Evolutionary conservation across 2,329 filamentous ascomycete species (phyloP).

Genomic region (Didymella lethalis): DNA sequence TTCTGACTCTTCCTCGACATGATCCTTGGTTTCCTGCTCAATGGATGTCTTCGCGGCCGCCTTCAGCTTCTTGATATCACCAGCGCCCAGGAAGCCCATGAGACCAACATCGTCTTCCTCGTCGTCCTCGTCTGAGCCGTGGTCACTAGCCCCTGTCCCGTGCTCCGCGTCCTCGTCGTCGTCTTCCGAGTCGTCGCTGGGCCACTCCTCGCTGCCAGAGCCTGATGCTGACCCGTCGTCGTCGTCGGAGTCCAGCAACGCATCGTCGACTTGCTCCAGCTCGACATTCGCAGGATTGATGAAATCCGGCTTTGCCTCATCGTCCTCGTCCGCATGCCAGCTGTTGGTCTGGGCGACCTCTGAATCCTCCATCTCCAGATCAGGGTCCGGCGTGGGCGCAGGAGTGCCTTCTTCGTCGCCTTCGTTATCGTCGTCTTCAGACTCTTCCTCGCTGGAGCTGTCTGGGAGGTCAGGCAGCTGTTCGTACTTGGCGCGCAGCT

Average conservation of each 20-base stretch:
- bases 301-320: slow-evolving; percentile 28
- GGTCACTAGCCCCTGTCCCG: slow-evolving; percentile 29
- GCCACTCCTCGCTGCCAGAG: slow-evolving; percentile 50
- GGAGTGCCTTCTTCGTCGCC: slow-evolving; percentile 30
- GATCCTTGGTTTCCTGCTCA: slow-evolving; percentile 20
- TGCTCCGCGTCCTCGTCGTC: slow-evolving; percentile 32
- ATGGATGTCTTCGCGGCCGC: slow-evolving; percentile 39
- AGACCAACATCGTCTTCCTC: slow-evolving; percentile 40
- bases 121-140: slow-evolving; percentile 38
- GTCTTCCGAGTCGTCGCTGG: slow-evolving; percentile 49
- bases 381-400: slow-evolving; percentile 40
- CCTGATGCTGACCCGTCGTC: slow-evolving; percentile 44
- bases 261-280: slow-evolving; percentile 53
- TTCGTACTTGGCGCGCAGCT: slow-evolving; percentile 73
- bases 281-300: slow-evolving; percentile 50
- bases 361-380: slow-evolving; percentile 36
- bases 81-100: slow-evolving; percentile 47
- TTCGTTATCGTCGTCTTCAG: slow-evolving; percentile 44
- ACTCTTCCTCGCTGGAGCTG: slow-evolving; percentile 35
- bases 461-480: slow-evolving; percentile 63
- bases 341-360: slow-evolving; percentile 29
- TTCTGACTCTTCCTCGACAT: not conserved
- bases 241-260: slow-evolving; percentile 50
- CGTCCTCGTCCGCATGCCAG: slow-evolving; percentile 27
- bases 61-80: slow-evolving; percentile 48